Evolutionary conservation across 441 rosid species (phyloP).

Genomic region (Croton laevigatus): DNA sequence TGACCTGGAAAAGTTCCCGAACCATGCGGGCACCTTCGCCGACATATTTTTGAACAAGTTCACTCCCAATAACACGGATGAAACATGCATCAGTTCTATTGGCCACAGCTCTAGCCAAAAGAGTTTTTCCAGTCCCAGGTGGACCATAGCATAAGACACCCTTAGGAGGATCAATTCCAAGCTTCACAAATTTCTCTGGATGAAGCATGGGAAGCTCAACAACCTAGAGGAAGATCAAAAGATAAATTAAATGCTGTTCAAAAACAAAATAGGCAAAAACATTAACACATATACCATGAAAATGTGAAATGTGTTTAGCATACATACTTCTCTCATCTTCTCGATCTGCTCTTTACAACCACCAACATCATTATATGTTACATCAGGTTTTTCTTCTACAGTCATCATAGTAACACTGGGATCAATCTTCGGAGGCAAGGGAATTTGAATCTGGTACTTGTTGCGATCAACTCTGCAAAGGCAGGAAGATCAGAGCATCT

Average conservation of each 20-base stretch:
- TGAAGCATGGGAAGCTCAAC: constrained; percentile 99
- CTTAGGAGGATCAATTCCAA: constrained; percentile 99
- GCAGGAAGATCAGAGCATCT: constrained; percentile 5
- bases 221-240: constrained; percentile 40
- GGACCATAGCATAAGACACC: constrained; percentile 99
- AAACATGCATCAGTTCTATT: constrained; percentile 98
- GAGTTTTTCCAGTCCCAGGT: constrained; percentile 97
- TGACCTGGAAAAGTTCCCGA: constrained; percentile 93
- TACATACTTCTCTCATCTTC: constrained; percentile 86
- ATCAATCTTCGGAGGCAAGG: constrained; percentile 96
- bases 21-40: constrained; percentile 99
- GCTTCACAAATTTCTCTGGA: constrained; percentile 97
- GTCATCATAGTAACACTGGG: constrained; percentile 99
- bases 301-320: background rate
- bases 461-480: constrained; percentile 83
- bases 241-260: background rate
- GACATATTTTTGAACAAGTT: constrained; percentile 96
- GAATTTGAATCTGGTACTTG: constrained; percentile 96
- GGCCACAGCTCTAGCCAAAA: constrained; percentile 96
- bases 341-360: constrained; percentile 99
- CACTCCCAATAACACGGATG: constrained; percentile 96
- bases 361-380: constrained; percentile 96
- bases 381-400: constrained; percentile 98
- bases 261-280: background rate
- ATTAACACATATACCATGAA: background rate